Evolutionary conservation across 257 asterid species (phyloP), one percentile per base, ranked within the genome.

Genomic region (Linderniella brevidens): DNA sequence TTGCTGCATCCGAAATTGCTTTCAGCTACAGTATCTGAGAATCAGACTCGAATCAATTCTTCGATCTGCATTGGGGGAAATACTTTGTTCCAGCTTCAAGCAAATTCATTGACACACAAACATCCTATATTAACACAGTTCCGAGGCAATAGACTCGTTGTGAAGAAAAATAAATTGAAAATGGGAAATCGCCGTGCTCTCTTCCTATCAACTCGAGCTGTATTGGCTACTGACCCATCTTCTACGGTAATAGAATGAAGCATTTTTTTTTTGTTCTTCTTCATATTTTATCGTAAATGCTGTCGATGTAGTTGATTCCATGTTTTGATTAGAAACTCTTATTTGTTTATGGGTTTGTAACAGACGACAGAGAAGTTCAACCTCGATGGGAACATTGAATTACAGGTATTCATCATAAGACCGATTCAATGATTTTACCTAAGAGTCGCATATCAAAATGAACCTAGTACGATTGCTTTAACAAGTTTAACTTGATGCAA

Each of bases 311-410:
- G 40, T 37, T 37, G 11, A 5, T 62, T 60, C 36, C 43, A 45
- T 57, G 43, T 50, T 47, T 56, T 51, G 14, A 41, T 41, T n/a
- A 17, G 11, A 10, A 13, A 5, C 14, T 41, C 14, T 5, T 10
- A 45, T 17, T 38, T 54, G 41, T 19, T 51, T 41, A 25, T 51
- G 47, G 47, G 49, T 44, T 50, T 56, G 46, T 39, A 35, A 68
- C 83, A 85, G 94, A 61, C 55, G 41, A 69, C 59, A 9, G 85
- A 76, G 64, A 90, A 79, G 82, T 85, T 79, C 80, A 77, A 57
- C 51, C 81, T 90, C 13, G 92, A 70, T 17, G 78, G 72, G 58
- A 79, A 79, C 68, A 55, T 73, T 25, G 92, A 85, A 58, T 64
- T 90, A 57, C 93, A 77, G 99, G 99, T 90, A 74, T 57, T 40